phyloP scores from a whole-genome alignment of 352 stramenopile genomes.

The Phytopythium ostracodes region DNA sequence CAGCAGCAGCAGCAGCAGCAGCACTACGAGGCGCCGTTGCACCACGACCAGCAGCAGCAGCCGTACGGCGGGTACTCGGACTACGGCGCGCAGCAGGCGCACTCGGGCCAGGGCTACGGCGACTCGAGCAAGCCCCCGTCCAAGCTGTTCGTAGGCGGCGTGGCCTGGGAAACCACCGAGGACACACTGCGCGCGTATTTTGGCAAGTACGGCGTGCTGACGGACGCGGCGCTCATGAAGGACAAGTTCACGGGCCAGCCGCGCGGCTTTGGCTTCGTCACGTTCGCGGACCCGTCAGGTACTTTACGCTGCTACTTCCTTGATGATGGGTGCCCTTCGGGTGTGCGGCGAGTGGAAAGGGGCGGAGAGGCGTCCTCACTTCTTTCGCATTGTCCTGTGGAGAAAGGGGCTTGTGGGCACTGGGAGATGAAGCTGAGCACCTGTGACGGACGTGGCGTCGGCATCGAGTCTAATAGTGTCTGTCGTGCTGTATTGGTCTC shows the following conservation, averaged over 20 bases:
- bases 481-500: neutral
- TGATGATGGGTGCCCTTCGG: too few relatives aligned
- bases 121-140: constrained; percentile 31
- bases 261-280: constrained; percentile 92
- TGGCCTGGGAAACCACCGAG: constrained; percentile 93
- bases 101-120: constrained; percentile 27
- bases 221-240: constrained; percentile 89
- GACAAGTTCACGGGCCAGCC: constrained; percentile 92
- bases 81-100: constrained; percentile 24
- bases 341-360: too few relatives aligned
- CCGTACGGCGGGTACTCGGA: constrained; percentile 17
- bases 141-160: constrained; percentile 91
- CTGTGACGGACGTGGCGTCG: too few relatives aligned
- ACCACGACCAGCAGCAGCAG: constrained; percentile 14
- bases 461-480: neutral
- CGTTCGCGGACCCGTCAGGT: constrained; percentile 88
- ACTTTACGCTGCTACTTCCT: constrained; percentile 3
- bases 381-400: neutral
- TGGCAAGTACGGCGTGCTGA: constrained; percentile 83
- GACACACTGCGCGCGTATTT: constrained; percentile 88
- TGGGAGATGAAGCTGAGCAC: too few relatives aligned
- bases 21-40: constrained; percentile 6
- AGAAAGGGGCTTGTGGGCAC: too few relatives aligned
- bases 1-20: constrained; percentile 19
- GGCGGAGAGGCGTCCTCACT: too few relatives aligned